Evolutionary conservation across 225 moss, liverwort and hornwort genomes (phyloP), one percentile per base, ranked within the genome.

Genomic region (Sphagnum tenellum): DNA sequence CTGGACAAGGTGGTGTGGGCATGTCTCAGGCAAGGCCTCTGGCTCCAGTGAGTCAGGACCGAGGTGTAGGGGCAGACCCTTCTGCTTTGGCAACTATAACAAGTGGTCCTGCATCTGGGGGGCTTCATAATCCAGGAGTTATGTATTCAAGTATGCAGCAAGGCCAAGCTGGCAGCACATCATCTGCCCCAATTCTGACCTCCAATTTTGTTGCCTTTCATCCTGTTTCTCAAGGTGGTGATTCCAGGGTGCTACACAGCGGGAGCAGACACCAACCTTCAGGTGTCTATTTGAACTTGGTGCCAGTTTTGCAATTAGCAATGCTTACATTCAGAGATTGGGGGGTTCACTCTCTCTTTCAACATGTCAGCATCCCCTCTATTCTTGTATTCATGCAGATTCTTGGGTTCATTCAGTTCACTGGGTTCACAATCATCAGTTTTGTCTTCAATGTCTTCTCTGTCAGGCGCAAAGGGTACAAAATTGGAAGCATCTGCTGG

Each of bases 201-300:
- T 65, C 89, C 63, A 87, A 74, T 63, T 84, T 84, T 75, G 67
- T 83, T 56, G 57, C 77, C 59, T 82, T 81, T 67, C 88, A 90
- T 70, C 73, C 75, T 8, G 60, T 73, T 58, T 59, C 49, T 62
- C 76, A 75, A 70, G 51, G 10, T 59, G 68, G 77, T 66, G 81
- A 84, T 75, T 61, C 49, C 61, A 74, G 81, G 63, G 54, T 65
- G 67, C 77, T 72, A 72, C 50, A 60, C 49, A 65, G 75, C 64
- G 64, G 73, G 69, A 78, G 78, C 62, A 59, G 69, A 44, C 81
- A 76, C 64, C 61, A 55, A 49, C 73, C 55, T 74, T 14, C 78
- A 73, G 84, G 84, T 84, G 57, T 29, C 29, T 29, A 29, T 29
- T 29, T 29, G 29, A 29, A 29, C 29, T 29, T 1, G 29, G 29